Evolutionary conservation across 306 rosid genomes (phyloP), one percentile per base, ranked within the genome.

Genomic region (Comarum palustre): DNA sequence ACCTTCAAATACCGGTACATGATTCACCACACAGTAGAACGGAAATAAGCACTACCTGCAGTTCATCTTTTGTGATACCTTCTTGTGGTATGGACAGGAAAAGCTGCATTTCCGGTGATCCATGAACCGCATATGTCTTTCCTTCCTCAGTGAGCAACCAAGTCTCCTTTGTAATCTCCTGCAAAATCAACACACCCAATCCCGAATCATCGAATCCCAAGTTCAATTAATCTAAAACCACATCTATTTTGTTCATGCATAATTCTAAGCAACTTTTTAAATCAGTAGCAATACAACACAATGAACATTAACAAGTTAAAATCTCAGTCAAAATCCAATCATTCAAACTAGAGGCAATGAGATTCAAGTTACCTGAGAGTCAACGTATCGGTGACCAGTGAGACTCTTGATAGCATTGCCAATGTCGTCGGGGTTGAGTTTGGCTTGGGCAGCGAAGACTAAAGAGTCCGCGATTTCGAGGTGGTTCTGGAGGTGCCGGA

Each of bases 351-450:
- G 6, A 32, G 5, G 36, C 36, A 32, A 6, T 6, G 36, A 36
- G 41, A 36, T 12, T 4, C 9, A 16, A 57, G 39, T 48, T 31
- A 91, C 97, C 91, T 78, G 54, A 32, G 92, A 90, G 46, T 87
- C 92, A 29, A 94, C 89, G 72, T 91, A 91, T 77, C 84, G n/a
- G 76, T 89, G 90, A 34, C 97, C 97, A 11, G 86, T 85, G 59
- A 92, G 90, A 41, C 97, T 92, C 89, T 89, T 92, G 59, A 92
- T 79, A 60, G 85, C 86, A 19, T 92, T 92, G 74, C 88, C 90
- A 22, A 88, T 66, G 29, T 89, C 97, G 48, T 74, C 84, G 74
- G 91, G 97, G 71, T 85, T 88, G n/a, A 94, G 72, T 10, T 83
- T 80, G 36, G 29, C 77, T 38, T 89, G 84, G 17, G 70, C 71